Evolutionary conservation across 225 moss, liverwort and hornwort genomes (phyloP).

Genomic region (Polytrichum formosum): DNA sequence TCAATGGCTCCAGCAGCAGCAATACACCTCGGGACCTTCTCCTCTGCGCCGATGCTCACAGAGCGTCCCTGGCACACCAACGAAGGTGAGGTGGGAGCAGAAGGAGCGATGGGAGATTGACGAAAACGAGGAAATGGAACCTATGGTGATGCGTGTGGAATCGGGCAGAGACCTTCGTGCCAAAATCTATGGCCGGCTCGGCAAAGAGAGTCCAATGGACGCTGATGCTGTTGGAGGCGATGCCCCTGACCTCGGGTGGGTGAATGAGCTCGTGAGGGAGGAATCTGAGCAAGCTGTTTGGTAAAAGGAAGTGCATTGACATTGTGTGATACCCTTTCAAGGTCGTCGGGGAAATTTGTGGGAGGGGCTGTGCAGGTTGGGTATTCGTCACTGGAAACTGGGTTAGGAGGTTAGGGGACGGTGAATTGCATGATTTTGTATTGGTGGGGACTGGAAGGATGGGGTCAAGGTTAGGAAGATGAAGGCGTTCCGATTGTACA

Average conservation of each 20-base stretch:
- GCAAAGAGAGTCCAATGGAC: slow-evolving; percentile 68
- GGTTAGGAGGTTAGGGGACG: background rate
- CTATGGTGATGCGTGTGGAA: slow-evolving; percentile 83
- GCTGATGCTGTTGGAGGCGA: slow-evolving; percentile 40
- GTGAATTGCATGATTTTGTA: slow-evolving; percentile 1
- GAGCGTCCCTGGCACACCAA: slow-evolving; percentile 90
- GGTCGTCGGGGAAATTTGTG: background rate
- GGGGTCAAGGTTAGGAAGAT: no score
- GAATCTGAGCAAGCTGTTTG: slow-evolving; percentile 58
- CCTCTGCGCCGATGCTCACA: slow-evolving; percentile 91
- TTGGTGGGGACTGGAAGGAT: background rate
- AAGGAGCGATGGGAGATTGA: slow-evolving; percentile 75
- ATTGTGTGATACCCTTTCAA: background rate
- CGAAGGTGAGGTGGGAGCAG: slow-evolving; percentile 83
- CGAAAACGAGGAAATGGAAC: slow-evolving; percentile 69
- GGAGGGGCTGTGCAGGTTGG: slow-evolving; percentile 1
- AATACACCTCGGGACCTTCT: slow-evolving; percentile 82
- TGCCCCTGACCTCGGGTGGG: slow-evolving; percentile 85
- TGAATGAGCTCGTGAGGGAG: slow-evolving; percentile 85
- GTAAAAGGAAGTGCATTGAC: slow-evolving; percentile 21
- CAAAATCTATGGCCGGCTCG: slow-evolving; percentile 86
- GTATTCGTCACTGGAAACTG: background rate
- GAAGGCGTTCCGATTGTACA: background rate
- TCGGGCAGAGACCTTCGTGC: slow-evolving; percentile 88
- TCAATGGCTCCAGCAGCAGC: slow-evolving; percentile 29